A percentile compares a stretch with the other conserved stretches of the same genome.
phyloP scores from a whole-genome alignment of 192 early-diverging fungal genomes.

The Cetraspora pellucida region DNA sequence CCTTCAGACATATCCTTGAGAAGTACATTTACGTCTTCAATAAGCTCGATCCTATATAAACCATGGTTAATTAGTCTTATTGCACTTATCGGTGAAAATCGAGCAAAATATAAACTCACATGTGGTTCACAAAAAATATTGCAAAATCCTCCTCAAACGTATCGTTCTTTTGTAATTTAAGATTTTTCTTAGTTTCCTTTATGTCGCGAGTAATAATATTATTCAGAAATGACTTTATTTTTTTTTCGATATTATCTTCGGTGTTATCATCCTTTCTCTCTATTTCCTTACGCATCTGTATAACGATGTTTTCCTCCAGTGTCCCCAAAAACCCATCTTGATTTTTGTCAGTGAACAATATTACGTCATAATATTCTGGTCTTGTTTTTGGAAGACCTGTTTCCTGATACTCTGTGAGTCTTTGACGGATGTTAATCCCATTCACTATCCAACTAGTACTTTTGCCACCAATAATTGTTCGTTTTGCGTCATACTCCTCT shows the following conservation, averaged over 20 bases:
- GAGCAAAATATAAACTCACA: constrained; percentile 21
- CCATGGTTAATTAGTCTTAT: constrained; percentile 20
- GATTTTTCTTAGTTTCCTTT: constrained; percentile 5
- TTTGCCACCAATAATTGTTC: constrained; percentile 4
- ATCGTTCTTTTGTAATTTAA: constrained; percentile 9
- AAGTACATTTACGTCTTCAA: constrained; percentile 6
- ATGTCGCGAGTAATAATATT: constrained; percentile 7
- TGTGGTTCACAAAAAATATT: constrained; percentile 6
- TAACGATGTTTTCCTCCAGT: neutral
- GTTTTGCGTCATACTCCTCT: neutral
- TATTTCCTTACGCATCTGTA: constrained; percentile 12
- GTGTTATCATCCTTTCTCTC: neutral
- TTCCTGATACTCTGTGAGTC: constrained; percentile 5
- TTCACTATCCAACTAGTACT: neutral
- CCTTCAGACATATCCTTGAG: constrained; percentile 6
- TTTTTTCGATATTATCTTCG: constrained; percentile 4
- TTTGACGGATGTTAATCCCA: neutral
- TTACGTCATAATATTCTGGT: constrained; percentile 10
- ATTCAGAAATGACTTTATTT: constrained; percentile 1
- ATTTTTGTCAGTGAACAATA: constrained; percentile 1
- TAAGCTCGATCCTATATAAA: constrained; percentile 15
- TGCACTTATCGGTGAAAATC: constrained; percentile 1
- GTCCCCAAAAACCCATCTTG: constrained; percentile 17
- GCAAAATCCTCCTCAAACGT: constrained; percentile 8
- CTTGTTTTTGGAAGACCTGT: constrained; percentile 5